These are phyloP conservation scores for Cadophora luteo-olivacea DNA, from an alignment of 2,329 filamentous ascomycete genomes.

Conservation along the genomic window DNA sequence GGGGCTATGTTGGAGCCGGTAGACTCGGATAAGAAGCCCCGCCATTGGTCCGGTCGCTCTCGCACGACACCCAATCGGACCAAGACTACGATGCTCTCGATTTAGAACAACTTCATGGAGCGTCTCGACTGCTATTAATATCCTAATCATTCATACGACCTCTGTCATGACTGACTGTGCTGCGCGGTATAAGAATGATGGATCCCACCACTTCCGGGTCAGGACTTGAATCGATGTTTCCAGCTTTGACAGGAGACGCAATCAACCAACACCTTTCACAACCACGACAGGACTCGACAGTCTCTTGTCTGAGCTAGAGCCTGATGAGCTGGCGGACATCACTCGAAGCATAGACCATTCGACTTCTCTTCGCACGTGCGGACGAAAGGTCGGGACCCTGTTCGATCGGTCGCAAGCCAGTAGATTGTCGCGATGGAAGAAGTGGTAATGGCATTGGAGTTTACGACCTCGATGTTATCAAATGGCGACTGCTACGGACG, in stretches of 20 bases:
- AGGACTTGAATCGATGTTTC: background rate
- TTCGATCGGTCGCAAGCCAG: no score
- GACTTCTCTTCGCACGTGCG: no score
- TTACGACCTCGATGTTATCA: no score
- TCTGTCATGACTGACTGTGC: constrained; percentile 3
- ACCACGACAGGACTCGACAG: background rate
- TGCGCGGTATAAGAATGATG: background rate
- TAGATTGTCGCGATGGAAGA: no score
- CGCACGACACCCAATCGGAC: background rate
- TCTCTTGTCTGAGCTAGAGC: no score
- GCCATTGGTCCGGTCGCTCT: background rate
- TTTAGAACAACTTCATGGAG: constrained; percentile 12
- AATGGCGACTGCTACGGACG: no score
- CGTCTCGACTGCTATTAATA: constrained; percentile 12
- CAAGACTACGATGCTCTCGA: constrained; percentile 10
- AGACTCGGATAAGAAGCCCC: background rate
- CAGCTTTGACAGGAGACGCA: background rate
- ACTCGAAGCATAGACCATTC: no score
- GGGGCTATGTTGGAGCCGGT: no score
- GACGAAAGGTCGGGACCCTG: no score
- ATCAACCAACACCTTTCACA: background rate
- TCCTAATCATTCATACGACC: background rate
- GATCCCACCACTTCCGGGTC: background rate
- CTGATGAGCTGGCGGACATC: background rate
- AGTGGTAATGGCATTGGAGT: no score